Evolutionary conservation across 176 grass and related monocot species (phyloP), one percentile per base, ranked within the genome.

Genomic region (Musa troglodytarum): DNA sequence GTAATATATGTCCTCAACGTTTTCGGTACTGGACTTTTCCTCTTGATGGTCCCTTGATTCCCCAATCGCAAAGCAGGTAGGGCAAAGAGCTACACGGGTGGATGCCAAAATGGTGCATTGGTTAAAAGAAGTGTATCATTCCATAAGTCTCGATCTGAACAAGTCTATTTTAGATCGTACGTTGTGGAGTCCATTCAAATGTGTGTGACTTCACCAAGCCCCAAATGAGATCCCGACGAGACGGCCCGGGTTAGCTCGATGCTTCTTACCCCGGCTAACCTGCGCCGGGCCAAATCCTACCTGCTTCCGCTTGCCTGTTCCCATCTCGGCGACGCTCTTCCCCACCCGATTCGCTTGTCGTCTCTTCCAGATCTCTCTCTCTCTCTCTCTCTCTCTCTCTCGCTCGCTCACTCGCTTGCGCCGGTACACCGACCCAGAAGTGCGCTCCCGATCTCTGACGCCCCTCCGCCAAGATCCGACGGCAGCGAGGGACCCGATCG

Each of bases 301-400:
- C 24, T 13, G 5, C 52, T 16, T 78, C 56, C 28, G 84, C 67
- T 81, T 43, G 29, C 57, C 14, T 10, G 80, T 85, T 67, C 74
- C 74, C 25, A 81, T 70, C 67, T 23, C 67, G 71, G 73, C 73
- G 74, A 86, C 62, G 22, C 83, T 71, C 50, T 77, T 62, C 69
- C 67, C 69, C 83, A 71, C 55, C 61, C 50, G 65, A 52, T 49
- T 0, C 34, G 34, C 34, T 43, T 43, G 55, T 65, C 34, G 43
- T 58, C 65, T 1, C 66, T 52, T 17, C 55, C 50, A 15, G 2
- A 16, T 29, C 74, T 1, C 28, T 16, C 57, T 20, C 73, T 11
- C 34, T 20, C 56, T 8, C n/a, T 34, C 10, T 13, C 74, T 43
- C 58, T n/a, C n/a, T n/a, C n/a, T n/a, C n/a, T n/a, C n/a, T 53